phyloP scores from a whole-genome alignment of 306 rosid genomes.

The Vicia sativa region DNA sequence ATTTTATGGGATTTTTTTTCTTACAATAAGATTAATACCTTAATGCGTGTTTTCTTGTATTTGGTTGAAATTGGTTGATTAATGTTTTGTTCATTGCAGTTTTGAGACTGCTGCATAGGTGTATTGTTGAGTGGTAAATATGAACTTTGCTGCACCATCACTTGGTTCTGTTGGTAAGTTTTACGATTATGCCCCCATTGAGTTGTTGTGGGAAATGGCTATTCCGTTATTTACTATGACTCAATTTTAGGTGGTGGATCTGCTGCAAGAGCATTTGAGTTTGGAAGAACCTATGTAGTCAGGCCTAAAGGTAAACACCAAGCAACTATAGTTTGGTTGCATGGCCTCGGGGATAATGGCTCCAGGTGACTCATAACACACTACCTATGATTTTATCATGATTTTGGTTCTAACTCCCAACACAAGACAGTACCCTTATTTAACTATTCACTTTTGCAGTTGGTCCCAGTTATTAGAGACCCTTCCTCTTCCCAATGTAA shows the following conservation, averaged over 20 bases:
- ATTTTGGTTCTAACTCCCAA: background rate
- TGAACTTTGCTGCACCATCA: slow-evolving; percentile 81
- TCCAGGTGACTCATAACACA: slow-evolving; percentile 67
- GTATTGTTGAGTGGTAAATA: slow-evolving; percentile 51
- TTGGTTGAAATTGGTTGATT: background rate
- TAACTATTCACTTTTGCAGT: slow-evolving; percentile 57
- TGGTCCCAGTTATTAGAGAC: slow-evolving; percentile 98
- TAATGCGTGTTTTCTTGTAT: too few relatives aligned
- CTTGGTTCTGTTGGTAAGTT: slow-evolving; percentile 80
- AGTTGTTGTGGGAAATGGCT: background rate
- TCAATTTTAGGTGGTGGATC: slow-evolving; percentile 64
- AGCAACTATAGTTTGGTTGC: slow-evolving; percentile 98
- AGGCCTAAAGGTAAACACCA: slow-evolving; percentile 98
- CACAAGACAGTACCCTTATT: slow-evolving; percentile 27
- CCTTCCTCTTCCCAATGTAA: slow-evolving; percentile 94
- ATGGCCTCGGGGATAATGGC: slow-evolving; percentile 99
- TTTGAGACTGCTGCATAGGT: slow-evolving; percentile 36
- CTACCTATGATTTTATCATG: slow-evolving; percentile 32
- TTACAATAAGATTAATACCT: too few relatives aligned
- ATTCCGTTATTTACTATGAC: slow-evolving; percentile 9
- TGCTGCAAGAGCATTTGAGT: slow-evolving; percentile 69
- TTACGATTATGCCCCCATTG: slow-evolving; percentile 30
- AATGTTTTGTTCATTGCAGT: slow-evolving; percentile 52
- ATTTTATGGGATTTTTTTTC: too few relatives aligned
- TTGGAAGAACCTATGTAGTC: slow-evolving; percentile 93